Percentiles rank a stretch among this genome's conserved stretches.
Conservation (phyloP, 139 green algal genomes). For the Chlamydomonas sp. region DNA sequence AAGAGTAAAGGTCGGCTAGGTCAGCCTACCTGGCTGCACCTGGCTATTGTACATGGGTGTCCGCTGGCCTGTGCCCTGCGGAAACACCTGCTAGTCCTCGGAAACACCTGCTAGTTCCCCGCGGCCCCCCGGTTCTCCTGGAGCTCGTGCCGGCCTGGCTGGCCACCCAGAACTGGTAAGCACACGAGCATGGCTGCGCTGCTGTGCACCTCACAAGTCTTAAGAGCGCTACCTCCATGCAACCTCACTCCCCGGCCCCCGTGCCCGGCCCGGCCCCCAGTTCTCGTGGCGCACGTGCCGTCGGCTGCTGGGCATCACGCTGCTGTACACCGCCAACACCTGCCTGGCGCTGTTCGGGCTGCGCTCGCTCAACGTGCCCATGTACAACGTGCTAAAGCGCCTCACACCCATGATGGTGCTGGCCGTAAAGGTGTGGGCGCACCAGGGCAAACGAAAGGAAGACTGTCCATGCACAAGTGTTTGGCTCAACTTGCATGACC, state of each 20-base stretch:
- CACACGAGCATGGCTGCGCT: too few relatives aligned
- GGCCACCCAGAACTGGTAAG: too few relatives aligned
- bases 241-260: too few relatives aligned
- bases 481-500: background rate
- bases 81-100: too few relatives aligned
- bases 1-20: too few relatives aligned
- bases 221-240: too few relatives aligned
- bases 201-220: too few relatives aligned
- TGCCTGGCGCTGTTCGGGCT: slow-evolving; percentile 43
- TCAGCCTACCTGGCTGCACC: too few relatives aligned
- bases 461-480: background rate
- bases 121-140: slow-evolving; percentile 15
- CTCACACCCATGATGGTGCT: slow-evolving; percentile 73
- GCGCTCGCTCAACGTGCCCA: slow-evolving; percentile 45
- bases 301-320: slow-evolving; percentile 49
- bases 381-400: slow-evolving; percentile 74
- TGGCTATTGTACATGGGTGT: too few relatives aligned
- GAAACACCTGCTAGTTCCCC: background rate
- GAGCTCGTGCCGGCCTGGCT: background rate
- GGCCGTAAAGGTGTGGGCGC: slow-evolving; percentile 52
- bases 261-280: background rate
- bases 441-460: background rate
- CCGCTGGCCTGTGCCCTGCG: too few relatives aligned
- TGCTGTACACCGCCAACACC: slow-evolving; percentile 51
- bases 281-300: slow-evolving; percentile 23